phyloP scores from a whole-genome alignment of 768 basidiomycete species.

The Postia placenta region DNA sequence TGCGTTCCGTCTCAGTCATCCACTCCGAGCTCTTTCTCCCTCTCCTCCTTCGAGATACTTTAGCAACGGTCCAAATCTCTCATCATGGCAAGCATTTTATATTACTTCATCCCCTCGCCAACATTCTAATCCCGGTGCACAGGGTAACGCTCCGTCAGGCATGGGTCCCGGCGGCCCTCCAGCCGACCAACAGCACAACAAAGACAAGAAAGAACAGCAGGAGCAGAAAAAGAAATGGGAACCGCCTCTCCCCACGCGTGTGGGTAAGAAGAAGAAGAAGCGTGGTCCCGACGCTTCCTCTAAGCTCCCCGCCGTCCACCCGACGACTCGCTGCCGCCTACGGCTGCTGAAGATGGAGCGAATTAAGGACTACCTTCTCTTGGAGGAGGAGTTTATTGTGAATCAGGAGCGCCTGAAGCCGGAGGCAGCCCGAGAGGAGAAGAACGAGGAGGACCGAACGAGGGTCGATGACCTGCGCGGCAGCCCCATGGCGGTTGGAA shows the following conservation, averaged over 20 bases:
- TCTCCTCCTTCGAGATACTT: slow-evolving; percentile 1
- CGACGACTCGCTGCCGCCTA: slow-evolving; percentile 91
- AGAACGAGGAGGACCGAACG: slow-evolving; percentile 91
- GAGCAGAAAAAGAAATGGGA: slow-evolving; percentile 94
- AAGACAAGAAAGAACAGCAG: slow-evolving; percentile 39
- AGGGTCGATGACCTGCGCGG: slow-evolving; percentile 93
- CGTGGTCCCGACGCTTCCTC: slow-evolving; percentile 87
- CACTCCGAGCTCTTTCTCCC: neutral
- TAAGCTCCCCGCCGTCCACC: slow-evolving; percentile 89
- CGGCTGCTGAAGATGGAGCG: slow-evolving; percentile 95
- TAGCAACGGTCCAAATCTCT: slow-evolving; percentile 5
- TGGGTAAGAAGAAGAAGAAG: slow-evolving; percentile 82
- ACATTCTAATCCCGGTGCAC: slow-evolving; percentile 1
- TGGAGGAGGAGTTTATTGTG: slow-evolving; percentile 92
- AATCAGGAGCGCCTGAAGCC: slow-evolving; percentile 91
- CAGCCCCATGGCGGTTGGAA: slow-evolving; percentile 96
- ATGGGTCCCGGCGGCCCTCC: slow-evolving; percentile 30
- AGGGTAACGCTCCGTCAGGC: slow-evolving; percentile 79
- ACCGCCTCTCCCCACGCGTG: slow-evolving; percentile 92
- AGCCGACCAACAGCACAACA: slow-evolving; percentile 28
- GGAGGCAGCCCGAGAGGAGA: slow-evolving; percentile 83
- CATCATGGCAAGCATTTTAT: slow-evolving; percentile 14
- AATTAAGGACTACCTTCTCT: slow-evolving; percentile 93
- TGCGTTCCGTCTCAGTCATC: slow-evolving; percentile 24
- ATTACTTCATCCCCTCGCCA: neutral